Base-by-base conservation (phyloP, 257 asterid genomes). In the Solanum pinnatisectum region DNA sequence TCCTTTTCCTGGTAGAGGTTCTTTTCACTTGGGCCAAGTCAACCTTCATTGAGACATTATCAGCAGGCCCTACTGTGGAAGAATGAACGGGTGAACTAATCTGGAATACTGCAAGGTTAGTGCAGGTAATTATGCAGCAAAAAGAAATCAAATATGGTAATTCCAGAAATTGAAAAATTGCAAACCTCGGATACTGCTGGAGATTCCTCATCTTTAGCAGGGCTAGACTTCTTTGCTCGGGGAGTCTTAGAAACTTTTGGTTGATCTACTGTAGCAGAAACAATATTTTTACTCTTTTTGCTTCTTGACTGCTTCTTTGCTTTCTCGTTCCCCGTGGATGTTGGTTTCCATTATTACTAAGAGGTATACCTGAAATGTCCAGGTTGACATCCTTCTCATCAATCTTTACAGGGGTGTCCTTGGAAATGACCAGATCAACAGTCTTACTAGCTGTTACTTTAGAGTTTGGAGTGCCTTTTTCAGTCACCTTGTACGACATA, bases 271-370 rank as follows among this genome's bases (percentile, higher is more conserved):
- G 89, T 87, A 15, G 84, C 93, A 87, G 91, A 52, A 91, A 93
- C 76, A 83, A 88, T 88, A 86, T 72, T 85, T 56, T 81, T 84
- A 84, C 88, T 84, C 88, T 86, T 91, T 87, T 92, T 91, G 91
- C 93, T 93, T 88, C 92, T 91, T 8, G 95, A 68, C 88, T 85
- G 91, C 85, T 85, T 91, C 88, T 93, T 93, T 60, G n/a, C 88
- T 88, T 93, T 91, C 81, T 84, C 92, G 88, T 90, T 91, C 42
- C 86, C 87, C 59, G 85, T 90, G 16, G 93, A 42, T 56, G 88
- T 89, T 89, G 89, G 84, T 49, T 67, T 79, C 22, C 88, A 77
- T 70, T 42, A 46, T 67, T 86, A 27, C 88, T 25, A 68, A 39
- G 89, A 77, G 88, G 27, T 4, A 90, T 83, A 68, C 86, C 88